Evolutionary conservation across 2,329 filamentous ascomycete species (phyloP).

Genomic region (Claviceps sp.): DNA sequence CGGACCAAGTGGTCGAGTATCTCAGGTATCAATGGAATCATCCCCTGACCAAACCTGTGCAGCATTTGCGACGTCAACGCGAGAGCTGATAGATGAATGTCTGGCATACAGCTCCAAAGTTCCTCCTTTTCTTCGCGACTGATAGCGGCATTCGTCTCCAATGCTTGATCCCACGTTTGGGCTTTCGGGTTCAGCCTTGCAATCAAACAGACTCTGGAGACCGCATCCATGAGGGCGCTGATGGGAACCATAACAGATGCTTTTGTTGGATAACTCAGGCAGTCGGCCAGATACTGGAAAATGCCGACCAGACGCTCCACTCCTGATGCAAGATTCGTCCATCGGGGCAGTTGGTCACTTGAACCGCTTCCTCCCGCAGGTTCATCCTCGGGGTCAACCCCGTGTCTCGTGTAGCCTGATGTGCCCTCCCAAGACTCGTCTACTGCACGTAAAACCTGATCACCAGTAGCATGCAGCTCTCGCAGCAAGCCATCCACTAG

Average conservation of each 20-base stretch:
- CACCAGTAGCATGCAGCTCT: slow-evolving; percentile 55
- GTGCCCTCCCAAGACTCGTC: slow-evolving; percentile 70
- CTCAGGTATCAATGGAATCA: slow-evolving; percentile 46
- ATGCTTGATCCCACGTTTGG: slow-evolving; percentile 32
- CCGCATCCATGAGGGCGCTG: slow-evolving; percentile 52
- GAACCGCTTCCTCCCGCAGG: slow-evolving; percentile 32
- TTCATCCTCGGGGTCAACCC: slow-evolving; percentile 31
- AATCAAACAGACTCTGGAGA: slow-evolving; percentile 57
- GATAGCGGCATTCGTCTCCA: slow-evolving; percentile 59
- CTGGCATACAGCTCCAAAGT: slow-evolving; percentile 59
- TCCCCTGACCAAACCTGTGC: slow-evolving; percentile 42
- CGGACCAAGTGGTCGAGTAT: slow-evolving; percentile 59
- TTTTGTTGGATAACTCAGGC: slow-evolving; percentile 51
- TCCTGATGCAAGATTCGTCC: slow-evolving; percentile 65
- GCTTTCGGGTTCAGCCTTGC: slow-evolving; percentile 35
- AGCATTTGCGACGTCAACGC: slow-evolving; percentile 44
- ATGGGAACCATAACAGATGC: slow-evolving; percentile 53
- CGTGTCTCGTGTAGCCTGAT: slow-evolving; percentile 31
- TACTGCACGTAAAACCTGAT: slow-evolving; percentile 66
- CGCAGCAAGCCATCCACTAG: slow-evolving; percentile 47
- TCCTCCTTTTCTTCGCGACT: slow-evolving; percentile 70
- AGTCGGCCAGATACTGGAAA: slow-evolving; percentile 49
- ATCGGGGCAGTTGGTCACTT: slow-evolving; percentile 45
- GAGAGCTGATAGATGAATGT: slow-evolving; percentile 60
- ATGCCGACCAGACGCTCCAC: slow-evolving; percentile 54